Evolutionary conservation across 164 flowering plant genomes (phyloP).

Genomic region (Hamamelis virginiana): DNA sequence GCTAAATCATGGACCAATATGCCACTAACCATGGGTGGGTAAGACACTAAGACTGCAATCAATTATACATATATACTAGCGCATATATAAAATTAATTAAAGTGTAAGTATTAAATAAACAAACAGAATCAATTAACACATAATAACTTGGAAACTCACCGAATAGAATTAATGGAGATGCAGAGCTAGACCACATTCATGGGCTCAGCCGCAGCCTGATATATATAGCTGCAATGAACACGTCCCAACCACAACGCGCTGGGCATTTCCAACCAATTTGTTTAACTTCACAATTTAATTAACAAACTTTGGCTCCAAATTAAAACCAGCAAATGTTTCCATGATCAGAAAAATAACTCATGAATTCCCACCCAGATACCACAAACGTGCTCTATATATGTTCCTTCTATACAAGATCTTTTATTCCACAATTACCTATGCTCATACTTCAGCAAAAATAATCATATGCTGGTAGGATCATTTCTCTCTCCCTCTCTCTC

Average conservation of each 20-base stretch:
- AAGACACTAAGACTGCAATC: slow-evolving; percentile 38
- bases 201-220: slow-evolving; percentile 65
- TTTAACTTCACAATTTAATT: slow-evolving; percentile 53
- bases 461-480: too few relatives aligned
- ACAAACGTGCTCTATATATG: too few relatives aligned
- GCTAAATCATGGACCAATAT: slow-evolving; percentile 68
- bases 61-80: not conserved
- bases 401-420: too few relatives aligned
- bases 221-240: slow-evolving; percentile 86
- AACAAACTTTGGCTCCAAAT: slow-evolving; percentile 73
- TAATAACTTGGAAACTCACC: slow-evolving; percentile 39
- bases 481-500: too few relatives aligned
- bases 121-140: slow-evolving; percentile 1
- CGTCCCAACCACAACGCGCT: slow-evolving; percentile 78
- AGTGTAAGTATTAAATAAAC: not conserved
- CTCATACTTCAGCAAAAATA: too few relatives aligned
- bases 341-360: slow-evolving; percentile 78
- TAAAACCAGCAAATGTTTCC: slow-evolving; percentile 80
- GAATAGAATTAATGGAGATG: slow-evolving; percentile 85
- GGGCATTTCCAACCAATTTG: slow-evolving; percentile 75
- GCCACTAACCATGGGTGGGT: slow-evolving; percentile 59
- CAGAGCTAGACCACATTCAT: slow-evolving; percentile 70
- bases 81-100: too few relatives aligned
- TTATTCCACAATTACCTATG: too few relatives aligned
- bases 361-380: slow-evolving; percentile 67